Conservation (phyloP, 139 green algal species). For the Chlorella sorokiniana region DNA sequence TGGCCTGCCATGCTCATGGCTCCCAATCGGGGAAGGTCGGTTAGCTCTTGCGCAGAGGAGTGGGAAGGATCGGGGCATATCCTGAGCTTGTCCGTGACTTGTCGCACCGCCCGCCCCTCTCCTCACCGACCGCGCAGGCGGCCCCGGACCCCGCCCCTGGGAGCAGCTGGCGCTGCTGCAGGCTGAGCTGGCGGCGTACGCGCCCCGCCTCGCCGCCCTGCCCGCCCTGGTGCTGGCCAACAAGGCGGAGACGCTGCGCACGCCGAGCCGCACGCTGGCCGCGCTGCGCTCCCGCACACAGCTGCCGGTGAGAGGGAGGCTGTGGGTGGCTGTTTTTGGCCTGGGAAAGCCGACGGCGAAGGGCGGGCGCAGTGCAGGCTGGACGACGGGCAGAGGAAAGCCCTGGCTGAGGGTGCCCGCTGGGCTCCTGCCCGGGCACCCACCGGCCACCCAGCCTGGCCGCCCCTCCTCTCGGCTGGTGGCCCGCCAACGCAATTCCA, state of each 20-base stretch:
- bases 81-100: background rate
- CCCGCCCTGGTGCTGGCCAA: conserved; percentile 70
- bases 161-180: conserved; percentile 66
- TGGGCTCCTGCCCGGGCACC: background rate
- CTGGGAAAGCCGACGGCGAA: background rate
- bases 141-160: conserved; percentile 9
- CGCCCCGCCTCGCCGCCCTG: conserved; percentile 28
- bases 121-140: conserved; percentile 16
- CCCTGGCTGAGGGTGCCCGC: too few species aligned
- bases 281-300: conserved; percentile 2
- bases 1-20: too few species aligned
- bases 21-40: too few species aligned
- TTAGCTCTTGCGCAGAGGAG: too few species aligned
- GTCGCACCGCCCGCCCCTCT: background rate
- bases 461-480: background rate
- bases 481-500: background rate
- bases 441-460: background rate
- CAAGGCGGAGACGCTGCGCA: conserved; percentile 60
- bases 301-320: background rate
- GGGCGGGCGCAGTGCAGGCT: background rate
- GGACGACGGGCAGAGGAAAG: background rate
- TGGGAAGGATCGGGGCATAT: background rate
- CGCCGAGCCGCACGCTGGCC: background rate
- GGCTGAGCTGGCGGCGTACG: conserved; percentile 63
- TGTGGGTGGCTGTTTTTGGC: too few species aligned